Base-by-base conservation (phyloP, 2,329 filamentous ascomycete species). In the Aspergillaceae sp. region DNA sequence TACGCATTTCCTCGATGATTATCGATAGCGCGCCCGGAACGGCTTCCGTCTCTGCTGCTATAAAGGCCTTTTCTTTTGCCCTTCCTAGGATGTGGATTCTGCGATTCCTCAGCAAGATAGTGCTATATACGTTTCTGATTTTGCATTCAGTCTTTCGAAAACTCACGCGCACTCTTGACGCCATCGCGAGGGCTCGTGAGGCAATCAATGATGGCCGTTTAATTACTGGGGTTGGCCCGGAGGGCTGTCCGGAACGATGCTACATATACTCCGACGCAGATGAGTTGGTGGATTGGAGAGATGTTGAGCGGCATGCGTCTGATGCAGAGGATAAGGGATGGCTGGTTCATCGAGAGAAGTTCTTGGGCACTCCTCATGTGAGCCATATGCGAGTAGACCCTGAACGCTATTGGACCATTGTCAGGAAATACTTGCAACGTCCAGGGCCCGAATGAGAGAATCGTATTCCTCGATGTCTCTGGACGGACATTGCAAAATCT, bases 1-100 rank as follows among this genome's bases (percentile, higher is more conserved):
- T 75, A 4, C 69, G 68, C 2, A 48, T 71, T 4, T 66, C 63
- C 2, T 66, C 64, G 1, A 64, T 71, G 49, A 51, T 76, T 2
- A 49, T 76, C 29, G 74, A 77, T 52, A 72, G 68, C 50, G 64
- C 67, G 0, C 73, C 73, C 1, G 74, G 74, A 27, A 53, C 56
- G 32, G 52, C 60, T 7, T 63, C 49, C 3, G 46, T 66, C 4
- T 29, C 47, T 0, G 51, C 51, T 5, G 51, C 52, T 5, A 47
- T 64, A 35, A 61, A 53, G 40, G 67, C 68, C 0, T 59, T 70
- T 33, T 65, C 66, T 3, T 67, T 59, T 43, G 58, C 53, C 9
- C 53, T 70, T 2, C 68, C 68, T 2, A 51, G 46, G 28, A 56
- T 56, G 41, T 58, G 57, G 46, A 48, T 68, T 7, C 46, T 64